phyloP scores from a whole-genome alignment of 176 grass and related monocot species.

The Bonia amplexicaulis region DNA sequence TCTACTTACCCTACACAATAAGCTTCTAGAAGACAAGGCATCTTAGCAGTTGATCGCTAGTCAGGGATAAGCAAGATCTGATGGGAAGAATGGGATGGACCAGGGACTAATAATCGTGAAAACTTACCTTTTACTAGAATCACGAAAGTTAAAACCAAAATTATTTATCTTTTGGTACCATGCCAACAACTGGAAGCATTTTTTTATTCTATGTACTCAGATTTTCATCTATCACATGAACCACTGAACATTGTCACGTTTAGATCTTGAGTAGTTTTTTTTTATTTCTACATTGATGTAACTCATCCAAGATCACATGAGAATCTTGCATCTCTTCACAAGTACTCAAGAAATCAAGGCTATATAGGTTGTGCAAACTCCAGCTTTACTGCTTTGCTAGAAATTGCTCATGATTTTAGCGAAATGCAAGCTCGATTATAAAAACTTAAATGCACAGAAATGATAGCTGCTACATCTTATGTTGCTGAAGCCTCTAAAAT shows the following conservation, averaged over 20 bases:
- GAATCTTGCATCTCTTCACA: background rate
- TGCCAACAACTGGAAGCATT: background rate
- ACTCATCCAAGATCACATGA: background rate
- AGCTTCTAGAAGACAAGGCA: background rate
- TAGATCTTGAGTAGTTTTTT: background rate
- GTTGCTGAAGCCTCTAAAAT: background rate
- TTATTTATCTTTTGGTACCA: background rate
- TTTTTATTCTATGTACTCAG: background rate
- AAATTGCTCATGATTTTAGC: constrained; percentile 1
- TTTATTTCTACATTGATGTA: background rate
- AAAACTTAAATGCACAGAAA: constrained; percentile 8
- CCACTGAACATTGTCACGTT: background rate
- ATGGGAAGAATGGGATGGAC: background rate
- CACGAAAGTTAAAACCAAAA: background rate
- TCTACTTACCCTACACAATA: background rate
- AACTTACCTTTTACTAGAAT: background rate
- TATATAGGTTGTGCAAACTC: background rate
- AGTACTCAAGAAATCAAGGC: background rate
- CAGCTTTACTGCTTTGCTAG: background rate
- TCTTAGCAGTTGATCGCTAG: background rate
- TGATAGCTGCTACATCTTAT: background rate
- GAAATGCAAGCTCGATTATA: background rate
- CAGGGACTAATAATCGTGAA: background rate
- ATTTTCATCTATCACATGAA: background rate
- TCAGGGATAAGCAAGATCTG: constrained; percentile 1